A percentile compares a stretch with the other conserved stretches of the same genome.
These are phyloP conservation scores for Phytophthora pini DNA, from an alignment of 352 stramenopile genomes.

Conservation along the genomic window DNA sequence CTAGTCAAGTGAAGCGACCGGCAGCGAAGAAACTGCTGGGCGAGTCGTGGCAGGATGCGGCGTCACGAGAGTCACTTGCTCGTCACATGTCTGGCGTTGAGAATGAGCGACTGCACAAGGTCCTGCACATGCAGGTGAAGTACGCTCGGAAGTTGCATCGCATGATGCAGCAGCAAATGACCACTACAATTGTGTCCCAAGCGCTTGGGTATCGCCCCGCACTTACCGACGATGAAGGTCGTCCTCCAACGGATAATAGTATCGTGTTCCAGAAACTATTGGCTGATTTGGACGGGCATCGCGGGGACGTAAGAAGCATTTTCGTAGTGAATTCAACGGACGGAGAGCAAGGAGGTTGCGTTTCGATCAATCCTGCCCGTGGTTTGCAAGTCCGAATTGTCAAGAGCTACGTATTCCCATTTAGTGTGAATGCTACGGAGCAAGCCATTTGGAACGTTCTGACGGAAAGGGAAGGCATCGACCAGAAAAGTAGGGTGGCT, in stretches of 20 bases:
- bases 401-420: conserved; percentile 23
- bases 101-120: conserved; percentile 22
- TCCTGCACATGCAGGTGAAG: conserved; percentile 18
- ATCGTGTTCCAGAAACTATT: conserved; percentile 24
- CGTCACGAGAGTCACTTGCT: conserved; percentile 18
- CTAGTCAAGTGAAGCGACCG: not conserved
- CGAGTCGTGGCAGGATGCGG: conserved; percentile 25
- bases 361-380: conserved; percentile 13
- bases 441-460: conserved; percentile 17
- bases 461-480: not conserved
- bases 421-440: conserved; percentile 16
- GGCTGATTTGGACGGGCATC: conserved; percentile 7
- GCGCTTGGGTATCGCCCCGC: conserved; percentile 12
- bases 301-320: conserved; percentile 2
- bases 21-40: conserved; percentile 5
- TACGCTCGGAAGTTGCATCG: conserved; percentile 27
- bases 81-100: conserved; percentile 17
- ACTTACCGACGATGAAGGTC: conserved; percentile 2
- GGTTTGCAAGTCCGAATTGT: conserved; percentile 24
- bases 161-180: conserved; percentile 25
- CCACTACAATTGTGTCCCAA: conserved; percentile 4
- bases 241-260: conserved; percentile 22
- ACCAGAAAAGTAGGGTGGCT: conserved; percentile 8
- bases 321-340: not conserved
- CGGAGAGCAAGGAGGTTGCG: not conserved